These are phyloP conservation scores for Ophiocordyceps camponoti-leonardi DNA, from an alignment of 2,329 filamentous ascomycete species.

Conservation along the genomic window DNA sequence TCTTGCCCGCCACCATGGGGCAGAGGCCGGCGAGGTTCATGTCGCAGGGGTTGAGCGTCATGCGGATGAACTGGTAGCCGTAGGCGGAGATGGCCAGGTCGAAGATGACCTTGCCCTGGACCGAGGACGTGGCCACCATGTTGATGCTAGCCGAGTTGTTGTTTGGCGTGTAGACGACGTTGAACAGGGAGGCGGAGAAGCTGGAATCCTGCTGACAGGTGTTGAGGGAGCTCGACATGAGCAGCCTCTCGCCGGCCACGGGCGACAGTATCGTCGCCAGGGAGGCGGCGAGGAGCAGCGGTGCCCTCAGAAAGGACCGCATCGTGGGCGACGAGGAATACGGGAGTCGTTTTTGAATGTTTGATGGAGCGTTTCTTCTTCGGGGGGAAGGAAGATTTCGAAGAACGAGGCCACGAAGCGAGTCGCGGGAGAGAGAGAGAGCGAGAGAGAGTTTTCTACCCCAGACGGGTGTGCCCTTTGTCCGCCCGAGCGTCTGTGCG, in stretches of 20 bases:
- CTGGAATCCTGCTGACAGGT: conserved; percentile 70
- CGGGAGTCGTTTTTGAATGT: neutral
- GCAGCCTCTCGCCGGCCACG: conserved; percentile 43
- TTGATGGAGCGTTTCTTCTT: neutral
- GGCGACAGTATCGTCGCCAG: conserved; percentile 26
- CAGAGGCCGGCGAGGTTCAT: conserved; percentile 59
- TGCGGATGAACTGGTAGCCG: conserved; percentile 54
- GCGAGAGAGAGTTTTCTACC: neutral
- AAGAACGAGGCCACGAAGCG: neutral
- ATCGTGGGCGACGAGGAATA: conserved; percentile 15
- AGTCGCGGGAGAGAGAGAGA: neutral
- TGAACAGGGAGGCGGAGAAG: conserved; percentile 79
- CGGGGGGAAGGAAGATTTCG: neutral
- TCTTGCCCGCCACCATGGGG: conserved; percentile 74
- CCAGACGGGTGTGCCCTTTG: neutral
- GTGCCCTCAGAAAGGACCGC: conserved; percentile 27
- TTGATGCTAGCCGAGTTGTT: conserved; percentile 59
- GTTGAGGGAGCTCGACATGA: conserved; percentile 71
- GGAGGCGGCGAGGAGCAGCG: conserved; percentile 27
- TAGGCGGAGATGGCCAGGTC: conserved; percentile 66
- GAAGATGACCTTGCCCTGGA: conserved; percentile 67
- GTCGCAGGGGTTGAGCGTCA: conserved; percentile 61
- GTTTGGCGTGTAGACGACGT: conserved; percentile 60
- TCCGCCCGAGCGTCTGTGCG: neutral
- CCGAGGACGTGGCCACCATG: conserved; percentile 65